Base-by-base conservation (phyloP, 768 basidiomycete species). In the Leucocoprinus leucothites region DNA sequence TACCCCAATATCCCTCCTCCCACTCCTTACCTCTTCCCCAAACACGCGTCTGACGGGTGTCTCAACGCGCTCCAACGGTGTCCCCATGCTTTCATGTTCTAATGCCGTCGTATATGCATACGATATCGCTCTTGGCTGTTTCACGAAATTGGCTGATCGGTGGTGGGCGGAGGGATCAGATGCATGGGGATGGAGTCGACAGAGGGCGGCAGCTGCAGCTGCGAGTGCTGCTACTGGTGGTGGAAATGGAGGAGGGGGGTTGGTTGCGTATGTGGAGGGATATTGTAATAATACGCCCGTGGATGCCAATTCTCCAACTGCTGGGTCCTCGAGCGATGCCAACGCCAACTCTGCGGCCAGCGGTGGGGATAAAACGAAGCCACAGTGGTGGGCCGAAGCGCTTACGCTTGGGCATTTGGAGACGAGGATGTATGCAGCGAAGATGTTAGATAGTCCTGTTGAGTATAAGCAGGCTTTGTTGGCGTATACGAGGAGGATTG, bases 341-440 rank as follows among this genome's bases (percentile, higher is more conserved):
- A 13, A n/a, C 16, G 7, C 38, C 11, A n/a, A n/a, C 11, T 13
- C 9, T 38, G 16, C 6, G 11, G 5, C 45, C 28, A 13, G 9
- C 38, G 38, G 16, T 21, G 21, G 42, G 43, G 22, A n/a, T 18
- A 25, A 28, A 28, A 25, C 45, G 48, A 75, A 83, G 44, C 88
- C 91, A 25, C 68, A 76, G 59, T 95, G 90, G 89, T 96, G 92
- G 91, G 80, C 69, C 55, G 74, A 85, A 3, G 92, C 94, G 18
- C 67, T 94, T 63, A 89, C 91, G 13, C 78, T 99, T 19, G 91
- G 91, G 4, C 93, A 97, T 70, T 74, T 97, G 56, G 97, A 99
- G 74, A 85, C 84, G 48, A 81, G 85, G 58, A 67, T 97, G 69
- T 82, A 85, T 64, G 85, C 91, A 4, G 82, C 91, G 16, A 80